These are phyloP conservation scores for Limnanthes douglasii DNA, from an alignment of 345 rosid species.

Conservation along the genomic window DNA sequence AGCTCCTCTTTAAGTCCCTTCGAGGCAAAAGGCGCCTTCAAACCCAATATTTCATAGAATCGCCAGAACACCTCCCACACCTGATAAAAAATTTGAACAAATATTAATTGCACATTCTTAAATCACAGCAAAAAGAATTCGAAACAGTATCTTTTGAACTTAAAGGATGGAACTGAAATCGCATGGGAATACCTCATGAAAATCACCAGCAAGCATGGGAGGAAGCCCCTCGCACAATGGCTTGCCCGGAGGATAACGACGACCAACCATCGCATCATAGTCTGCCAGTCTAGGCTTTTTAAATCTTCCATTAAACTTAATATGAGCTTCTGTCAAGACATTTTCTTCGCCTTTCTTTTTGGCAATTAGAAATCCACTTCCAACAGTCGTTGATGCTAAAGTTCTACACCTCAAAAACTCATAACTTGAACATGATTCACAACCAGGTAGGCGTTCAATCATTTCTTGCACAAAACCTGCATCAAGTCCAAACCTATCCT, in stretches of 20 bases:
- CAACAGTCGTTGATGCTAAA: constrained; percentile 33
- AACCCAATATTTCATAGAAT: constrained; percentile 58
- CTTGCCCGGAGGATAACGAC: constrained; percentile 54
- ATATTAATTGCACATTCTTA: constrained; percentile 1
- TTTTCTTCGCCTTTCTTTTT: constrained; percentile 30
- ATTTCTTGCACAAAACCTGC: constrained; percentile 83
- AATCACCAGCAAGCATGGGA: constrained; percentile 68
- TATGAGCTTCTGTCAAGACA: constrained; percentile 15
- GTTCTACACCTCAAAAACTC: constrained; percentile 42
- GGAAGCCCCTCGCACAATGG: constrained; percentile 53
- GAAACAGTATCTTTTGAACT: constrained; percentile 6
- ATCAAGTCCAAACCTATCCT: constrained; percentile 89
- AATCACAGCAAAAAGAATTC: constrained; percentile 2
- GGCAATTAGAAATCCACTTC: constrained; percentile 43
- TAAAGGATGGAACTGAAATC: background rate
- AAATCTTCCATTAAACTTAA: constrained; percentile 24
- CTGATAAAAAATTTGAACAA: constrained; percentile 38
- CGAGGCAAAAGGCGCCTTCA: constrained; percentile 35
- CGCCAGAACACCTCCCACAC: constrained; percentile 70
- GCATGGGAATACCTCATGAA: constrained; percentile 53
- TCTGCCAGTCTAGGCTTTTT: constrained; percentile 32
- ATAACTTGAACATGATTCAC: constrained; percentile 47
- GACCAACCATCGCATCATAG: constrained; percentile 15
- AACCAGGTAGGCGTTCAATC: constrained; percentile 68
- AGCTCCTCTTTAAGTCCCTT: constrained; percentile 75